Evolutionary conservation across 768 basidiomycete species (phyloP), one percentile per base, ranked within the genome.

Genomic region (Auricularia sp.): DNA sequence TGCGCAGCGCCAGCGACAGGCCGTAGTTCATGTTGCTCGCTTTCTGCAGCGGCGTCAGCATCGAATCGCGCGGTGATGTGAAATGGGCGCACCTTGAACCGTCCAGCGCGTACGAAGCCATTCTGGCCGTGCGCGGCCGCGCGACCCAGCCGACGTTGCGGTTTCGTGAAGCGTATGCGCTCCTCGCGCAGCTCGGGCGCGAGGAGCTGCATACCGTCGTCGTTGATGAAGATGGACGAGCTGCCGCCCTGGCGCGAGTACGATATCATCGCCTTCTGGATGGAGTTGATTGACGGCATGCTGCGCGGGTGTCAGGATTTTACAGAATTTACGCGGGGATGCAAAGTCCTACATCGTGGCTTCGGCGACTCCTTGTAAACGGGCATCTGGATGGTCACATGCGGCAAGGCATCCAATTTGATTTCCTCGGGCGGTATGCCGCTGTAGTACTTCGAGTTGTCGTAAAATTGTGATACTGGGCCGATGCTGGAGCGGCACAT

Each of bases 21-120:
- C 83, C 92, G 69, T 89, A 94, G 73, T 95, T 96, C 88, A 94
- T 86, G 75, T 96, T 96, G n/a, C 86, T 87, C 0, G 92, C 92
- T 76, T 96, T 96, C 80, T 96, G 94, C 81, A 96, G 94, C 24
- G 91, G 84, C 90, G 71, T 85, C 84, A 18, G 83, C 75, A 1
- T 76, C 74, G 68, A 76, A 76, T 47, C 82, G 75, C 29, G 29
- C 29, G 29, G 29, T 29, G 1, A 21, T 21, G 47, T 51, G 1
- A 51, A 51, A 51, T 6, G 21, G 6, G 21, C 47, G 29, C 29
- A 51, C 47, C 47, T 96, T 96, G 81, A 96, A 96, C 24, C 91
- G 83, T 54, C 92, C 92, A 36, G 89, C 89, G 58, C 92, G 88
- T 66, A 88, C 82, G 79, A 84, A 91, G 24, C 56, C 56, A 33